Conservation (phyloP, 805 yeast species). For the Pichia kluyveri region DNA sequence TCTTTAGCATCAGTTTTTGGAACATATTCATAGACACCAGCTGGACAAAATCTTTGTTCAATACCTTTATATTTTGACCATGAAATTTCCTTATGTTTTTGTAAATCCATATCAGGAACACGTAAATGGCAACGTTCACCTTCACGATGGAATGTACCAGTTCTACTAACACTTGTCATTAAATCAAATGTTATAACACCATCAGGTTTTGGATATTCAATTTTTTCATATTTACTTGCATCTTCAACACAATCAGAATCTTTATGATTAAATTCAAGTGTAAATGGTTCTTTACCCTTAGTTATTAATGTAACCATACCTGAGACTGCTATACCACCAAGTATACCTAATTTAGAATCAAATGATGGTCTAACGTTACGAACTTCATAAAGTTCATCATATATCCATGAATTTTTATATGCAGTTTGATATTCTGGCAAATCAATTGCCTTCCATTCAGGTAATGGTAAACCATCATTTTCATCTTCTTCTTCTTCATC, state of each 20-base stretch:
- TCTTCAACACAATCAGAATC: slow-evolving; percentile 66
- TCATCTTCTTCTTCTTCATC: slow-evolving; percentile 33
- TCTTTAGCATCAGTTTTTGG: slow-evolving; percentile 34
- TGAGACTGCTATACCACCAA: slow-evolving; percentile 77
- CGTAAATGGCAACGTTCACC: slow-evolving; percentile 87
- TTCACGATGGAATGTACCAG: slow-evolving; percentile 94
- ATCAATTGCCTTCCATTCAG: slow-evolving; percentile 36
- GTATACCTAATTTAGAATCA: slow-evolving; percentile 60
- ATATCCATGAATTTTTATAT: slow-evolving; percentile 74
- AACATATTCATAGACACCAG: slow-evolving; percentile 91
- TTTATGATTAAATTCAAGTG: slow-evolving; percentile 55
- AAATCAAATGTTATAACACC: slow-evolving; percentile 87
- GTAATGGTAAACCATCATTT: slow-evolving; percentile 24
- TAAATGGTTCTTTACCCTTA: slow-evolving; percentile 81
- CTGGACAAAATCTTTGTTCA: slow-evolving; percentile 93
- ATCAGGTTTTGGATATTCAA: slow-evolving; percentile 93
- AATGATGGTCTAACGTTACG: slow-evolving; percentile 93
- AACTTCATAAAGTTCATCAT: slow-evolving; percentile 72
- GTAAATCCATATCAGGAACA: slow-evolving; percentile 51
- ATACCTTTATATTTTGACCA: slow-evolving; percentile 79
- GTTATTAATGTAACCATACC: slow-evolving; percentile 76
- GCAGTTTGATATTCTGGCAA: slow-evolving; percentile 53
- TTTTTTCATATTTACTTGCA: slow-evolving; percentile 60
- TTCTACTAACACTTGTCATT: slow-evolving; percentile 88
- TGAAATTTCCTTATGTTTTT: slow-evolving; percentile 56